Percentiles rank a stretch among this genome's conserved stretches.
phyloP scores from a whole-genome alignment of 306 rosid genomes.

The Cicer chorassanicum region DNA sequence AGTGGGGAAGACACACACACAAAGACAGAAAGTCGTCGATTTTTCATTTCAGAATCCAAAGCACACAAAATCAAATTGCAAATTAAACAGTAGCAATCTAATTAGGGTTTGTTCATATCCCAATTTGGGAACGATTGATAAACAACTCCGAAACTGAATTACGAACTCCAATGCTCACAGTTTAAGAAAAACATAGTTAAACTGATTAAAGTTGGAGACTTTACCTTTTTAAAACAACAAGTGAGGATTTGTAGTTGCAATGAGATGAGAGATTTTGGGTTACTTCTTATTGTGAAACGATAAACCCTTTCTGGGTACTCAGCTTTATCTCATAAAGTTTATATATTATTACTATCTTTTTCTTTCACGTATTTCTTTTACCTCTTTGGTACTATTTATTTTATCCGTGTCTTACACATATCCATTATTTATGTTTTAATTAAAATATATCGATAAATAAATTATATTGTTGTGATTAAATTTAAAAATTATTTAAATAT shows the following conservation, averaged over 20 bases:
- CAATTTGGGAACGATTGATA: background rate
- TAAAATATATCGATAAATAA: no score
- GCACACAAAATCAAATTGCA: background rate
- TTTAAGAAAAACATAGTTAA: no score
- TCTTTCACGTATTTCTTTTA: constrained; percentile 26
- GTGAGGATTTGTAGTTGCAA: constrained; percentile 37
- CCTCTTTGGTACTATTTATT: background rate
- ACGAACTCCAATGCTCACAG: no score
- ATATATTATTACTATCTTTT: background rate
- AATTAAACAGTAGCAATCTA: background rate
- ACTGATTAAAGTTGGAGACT: background rate
- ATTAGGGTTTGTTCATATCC: constrained; percentile 30
- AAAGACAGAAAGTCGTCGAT: constrained; percentile 2
- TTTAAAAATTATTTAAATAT: no score
- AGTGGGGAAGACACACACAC: background rate
- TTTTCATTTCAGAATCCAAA: background rate
- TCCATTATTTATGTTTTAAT: no score
- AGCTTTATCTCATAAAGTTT: constrained; percentile 50
- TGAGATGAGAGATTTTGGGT: background rate
- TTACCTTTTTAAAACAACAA: constrained; percentile 43
- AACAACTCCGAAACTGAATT: background rate
- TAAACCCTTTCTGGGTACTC: background rate
- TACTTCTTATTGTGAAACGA: background rate
- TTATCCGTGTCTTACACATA: no score
- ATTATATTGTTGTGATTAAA: no score